These are phyloP conservation scores for Gossypium sturtianum DNA, from an alignment of 345 rosid genomes.

Conservation along the genomic window DNA sequence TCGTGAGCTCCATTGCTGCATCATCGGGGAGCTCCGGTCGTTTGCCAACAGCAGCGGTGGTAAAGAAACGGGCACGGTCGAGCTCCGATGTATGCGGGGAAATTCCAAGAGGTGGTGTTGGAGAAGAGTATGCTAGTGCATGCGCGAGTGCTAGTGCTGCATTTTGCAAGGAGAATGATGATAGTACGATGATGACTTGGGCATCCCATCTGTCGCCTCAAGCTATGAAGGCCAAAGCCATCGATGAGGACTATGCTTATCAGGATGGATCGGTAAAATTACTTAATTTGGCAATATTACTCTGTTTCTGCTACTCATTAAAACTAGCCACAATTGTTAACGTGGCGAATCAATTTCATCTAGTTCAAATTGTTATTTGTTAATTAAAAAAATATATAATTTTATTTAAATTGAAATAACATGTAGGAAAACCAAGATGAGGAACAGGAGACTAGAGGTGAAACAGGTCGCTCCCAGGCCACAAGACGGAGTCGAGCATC, in stretches of 20 bases:
- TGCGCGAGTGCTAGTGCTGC: conserved; percentile 30
- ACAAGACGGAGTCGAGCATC: conserved; percentile 84
- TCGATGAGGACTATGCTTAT: conserved; percentile 38
- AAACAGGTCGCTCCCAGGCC: conserved; percentile 33
- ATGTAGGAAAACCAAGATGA: conserved; percentile 23
- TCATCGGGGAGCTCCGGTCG: conserved; percentile 18
- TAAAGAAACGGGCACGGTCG: conserved; percentile 24
- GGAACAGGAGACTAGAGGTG: conserved; percentile 26
- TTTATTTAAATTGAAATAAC: conserved; percentile 5
- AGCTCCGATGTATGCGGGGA: conserved; percentile 13
- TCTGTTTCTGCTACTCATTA: neutral
- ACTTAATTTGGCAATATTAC: neutral
- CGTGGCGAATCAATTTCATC: too few species aligned
- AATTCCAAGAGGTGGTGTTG: neutral
- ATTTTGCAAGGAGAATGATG: conserved; percentile 31
- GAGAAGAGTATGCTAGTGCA: conserved; percentile 14
- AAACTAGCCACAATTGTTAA: too few species aligned
- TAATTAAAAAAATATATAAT: too few species aligned
- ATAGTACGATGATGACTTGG: conserved; percentile 33
- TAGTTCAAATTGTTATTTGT: too few species aligned
- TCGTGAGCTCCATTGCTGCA: conserved; percentile 26
- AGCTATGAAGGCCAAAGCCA: conserved; percentile 38
- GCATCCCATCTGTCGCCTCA: conserved; percentile 39
- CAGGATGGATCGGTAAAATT: conserved; percentile 41
- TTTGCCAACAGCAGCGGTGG: conserved; percentile 17